Percentiles rank a stretch among this genome's conserved stretches.
phyloP scores from a whole-genome alignment of 768 basidiomycete species.

The Macrolepiota fuliginosa region DNA sequence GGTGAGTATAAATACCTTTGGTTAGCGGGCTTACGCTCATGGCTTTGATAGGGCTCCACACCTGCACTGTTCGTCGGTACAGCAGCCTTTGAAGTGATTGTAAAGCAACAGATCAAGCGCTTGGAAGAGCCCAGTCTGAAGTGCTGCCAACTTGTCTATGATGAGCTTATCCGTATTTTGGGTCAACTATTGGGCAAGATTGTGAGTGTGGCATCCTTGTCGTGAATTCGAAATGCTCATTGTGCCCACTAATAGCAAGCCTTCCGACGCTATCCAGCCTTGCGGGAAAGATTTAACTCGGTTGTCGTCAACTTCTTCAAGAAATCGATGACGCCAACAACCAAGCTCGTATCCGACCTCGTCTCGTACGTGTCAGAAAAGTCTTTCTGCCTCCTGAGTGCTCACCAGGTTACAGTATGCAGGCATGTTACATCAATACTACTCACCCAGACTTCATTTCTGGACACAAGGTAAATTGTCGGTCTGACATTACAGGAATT shows the following conservation, averaged over 20 bases:
- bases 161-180: constrained; percentile 95
- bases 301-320: constrained; percentile 98
- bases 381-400: neutral
- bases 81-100: constrained; percentile 96
- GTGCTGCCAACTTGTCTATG: constrained; percentile 94
- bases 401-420: constrained; percentile 61
- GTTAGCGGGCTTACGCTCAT: neutral
- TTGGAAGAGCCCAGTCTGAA: constrained; percentile 92
- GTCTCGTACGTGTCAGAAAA: constrained; percentile 64
- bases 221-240: neutral
- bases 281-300: constrained; percentile 92
- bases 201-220: constrained; percentile 41
- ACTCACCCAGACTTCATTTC: constrained; percentile 98
- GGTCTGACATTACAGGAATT: neutral
- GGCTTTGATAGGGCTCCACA: constrained; percentile 74
- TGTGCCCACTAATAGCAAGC: constrained; percentile 60
- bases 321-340: constrained; percentile 88
- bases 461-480: constrained; percentile 72
- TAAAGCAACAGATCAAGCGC: constrained; percentile 98
- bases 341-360: constrained; percentile 90
- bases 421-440: constrained; percentile 98
- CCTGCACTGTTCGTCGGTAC: constrained; percentile 97
- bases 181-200: constrained; percentile 89
- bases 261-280: constrained; percentile 95
- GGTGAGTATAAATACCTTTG: constrained; percentile 42